A percentile compares a stretch with the other conserved stretches of the same genome.
Evolutionary conservation across 176 grass and related monocot genomes (phyloP).

Genomic region (Aegilops speltoides): DNA sequence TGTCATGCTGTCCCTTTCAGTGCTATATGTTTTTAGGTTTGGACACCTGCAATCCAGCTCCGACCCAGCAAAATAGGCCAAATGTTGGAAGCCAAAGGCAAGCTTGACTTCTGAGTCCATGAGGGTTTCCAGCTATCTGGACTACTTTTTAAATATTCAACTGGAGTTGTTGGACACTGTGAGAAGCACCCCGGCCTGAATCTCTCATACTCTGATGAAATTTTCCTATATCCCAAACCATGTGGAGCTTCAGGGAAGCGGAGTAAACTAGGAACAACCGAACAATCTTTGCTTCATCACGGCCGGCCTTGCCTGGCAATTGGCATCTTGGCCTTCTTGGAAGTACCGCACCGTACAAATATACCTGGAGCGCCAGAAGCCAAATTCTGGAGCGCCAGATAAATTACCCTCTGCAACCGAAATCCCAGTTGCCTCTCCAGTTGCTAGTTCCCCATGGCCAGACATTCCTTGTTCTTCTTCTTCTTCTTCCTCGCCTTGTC

Average conservation of each 20-base stretch:
- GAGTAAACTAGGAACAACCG: conserved; percentile 39
- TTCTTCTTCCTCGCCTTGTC: conserved; percentile 42
- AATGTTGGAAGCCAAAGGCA: conserved; percentile 37
- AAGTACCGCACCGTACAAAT: conserved; percentile 24
- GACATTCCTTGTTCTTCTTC: conserved; percentile 33
- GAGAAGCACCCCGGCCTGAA: conserved; percentile 3
- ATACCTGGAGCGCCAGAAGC: background rate
- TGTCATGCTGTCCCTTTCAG: conserved; percentile 23
- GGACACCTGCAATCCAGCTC: conserved; percentile 7
- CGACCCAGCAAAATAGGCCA: conserved; percentile 36
- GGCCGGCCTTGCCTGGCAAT: conserved; percentile 32
- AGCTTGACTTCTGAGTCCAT: conserved; percentile 40
- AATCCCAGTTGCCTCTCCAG: conserved; percentile 25
- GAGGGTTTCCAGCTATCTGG: conserved; percentile 24
- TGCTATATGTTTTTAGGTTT: background rate
- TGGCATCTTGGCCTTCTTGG: conserved; percentile 17
- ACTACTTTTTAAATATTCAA: conserved; percentile 1
- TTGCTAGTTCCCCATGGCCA: conserved; percentile 37
- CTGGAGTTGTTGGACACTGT: conserved; percentile 18
- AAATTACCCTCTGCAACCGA: conserved; percentile 26
- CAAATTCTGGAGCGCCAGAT: conserved; percentile 23
- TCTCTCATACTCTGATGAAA: conserved; percentile 19
- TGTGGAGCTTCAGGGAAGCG: conserved; percentile 24
- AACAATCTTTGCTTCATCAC: background rate
- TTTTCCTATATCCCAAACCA: conserved; percentile 23